Conservation (phyloP, 2,329 filamentous ascomycete species). For the Cryphonectria japonica region DNA sequence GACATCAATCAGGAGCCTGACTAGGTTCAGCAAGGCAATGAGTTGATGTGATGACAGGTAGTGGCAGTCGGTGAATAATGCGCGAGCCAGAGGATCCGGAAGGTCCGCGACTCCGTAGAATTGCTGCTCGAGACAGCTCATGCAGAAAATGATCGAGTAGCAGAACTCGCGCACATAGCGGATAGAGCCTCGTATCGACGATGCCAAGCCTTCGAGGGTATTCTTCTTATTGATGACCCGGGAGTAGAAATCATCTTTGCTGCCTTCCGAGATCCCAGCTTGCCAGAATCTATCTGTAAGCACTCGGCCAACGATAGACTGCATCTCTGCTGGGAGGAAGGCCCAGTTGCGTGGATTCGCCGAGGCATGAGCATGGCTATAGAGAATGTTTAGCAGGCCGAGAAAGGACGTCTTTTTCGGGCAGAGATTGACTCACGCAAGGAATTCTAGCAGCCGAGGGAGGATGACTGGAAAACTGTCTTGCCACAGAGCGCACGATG, state of each 20-base stretch:
- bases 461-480: conserved; percentile 80
- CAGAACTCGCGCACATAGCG: conserved; percentile 89
- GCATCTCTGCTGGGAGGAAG: conserved; percentile 74
- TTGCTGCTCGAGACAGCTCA: conserved; percentile 82
- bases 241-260: conserved; percentile 95
- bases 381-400: conserved; percentile 24
- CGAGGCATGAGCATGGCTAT: conserved; percentile 84
- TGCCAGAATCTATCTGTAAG: conserved; percentile 98
- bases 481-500: conserved; percentile 82
- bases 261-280: conserved; percentile 93
- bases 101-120: conserved; percentile 92
- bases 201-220: conserved; percentile 91
- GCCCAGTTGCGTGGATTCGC: conserved; percentile 87
- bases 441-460: conserved; percentile 81
- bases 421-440: conserved; percentile 56
- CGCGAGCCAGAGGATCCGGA: conserved; percentile 78
- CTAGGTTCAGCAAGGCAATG: conserved; percentile 88
- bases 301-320: conserved; percentile 76
- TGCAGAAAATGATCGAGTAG: conserved; percentile 92
- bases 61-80: conserved; percentile 81
- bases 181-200: conserved; percentile 86
- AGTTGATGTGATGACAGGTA: conserved; percentile 90
- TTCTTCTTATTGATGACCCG: conserved; percentile 85
- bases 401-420: background rate
- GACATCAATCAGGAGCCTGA: conserved; percentile 86